Evolutionary conservation across 148 eudicot species (phyloP), one percentile per base, ranked within the genome.

Genomic region (Amaranthus palmeri): DNA sequence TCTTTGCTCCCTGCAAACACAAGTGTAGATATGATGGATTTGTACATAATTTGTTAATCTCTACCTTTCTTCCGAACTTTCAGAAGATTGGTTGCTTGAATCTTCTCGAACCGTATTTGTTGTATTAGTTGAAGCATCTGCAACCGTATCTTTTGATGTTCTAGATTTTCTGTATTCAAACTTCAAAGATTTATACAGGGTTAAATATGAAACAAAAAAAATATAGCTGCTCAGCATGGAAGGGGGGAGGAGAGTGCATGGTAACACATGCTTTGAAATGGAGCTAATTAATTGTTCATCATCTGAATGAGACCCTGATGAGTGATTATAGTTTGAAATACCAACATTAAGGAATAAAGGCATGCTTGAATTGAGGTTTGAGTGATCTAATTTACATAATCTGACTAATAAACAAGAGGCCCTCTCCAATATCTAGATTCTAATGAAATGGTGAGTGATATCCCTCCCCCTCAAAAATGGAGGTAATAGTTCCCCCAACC

Each of bases 221-320:
- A 58, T 8, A 65, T 12, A 50, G 36, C 36, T 25, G 15, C 70
- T 63, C 50, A 44, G 17, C 51, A 47, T 11, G 80, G 45, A 79
- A 41, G 61, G 55, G 70, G 36, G 69, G 10, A 64, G 76, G 69
- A 68, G 61, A 79, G 65, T 55, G 68, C 71, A 50, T 46, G 25
- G 13, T 10, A 57, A 60, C 25, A 69, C 88, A 75, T 83, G 88
- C 98, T 72, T 78, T 63, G 82, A 64, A 67, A 82, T 36, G 55
- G 92, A 85, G 72, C 83, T 81, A 57, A 85, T 79, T 54, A 68
- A 51, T 67, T 68, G 54, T 69, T 88, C 90, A 72, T 86, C 86
- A 74, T 86, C 98, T 72, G 92, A 87, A 74, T 68, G 74, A 70
- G 76, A 81, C 36, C 74, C 74, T 46, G 80, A 66, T 60, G 73